A percentile compares a stretch with the other conserved stretches of the same genome.
phyloP scores from a whole-genome alignment of 2,329 filamentous ascomycete species.

The Cordyceps javanica region DNA sequence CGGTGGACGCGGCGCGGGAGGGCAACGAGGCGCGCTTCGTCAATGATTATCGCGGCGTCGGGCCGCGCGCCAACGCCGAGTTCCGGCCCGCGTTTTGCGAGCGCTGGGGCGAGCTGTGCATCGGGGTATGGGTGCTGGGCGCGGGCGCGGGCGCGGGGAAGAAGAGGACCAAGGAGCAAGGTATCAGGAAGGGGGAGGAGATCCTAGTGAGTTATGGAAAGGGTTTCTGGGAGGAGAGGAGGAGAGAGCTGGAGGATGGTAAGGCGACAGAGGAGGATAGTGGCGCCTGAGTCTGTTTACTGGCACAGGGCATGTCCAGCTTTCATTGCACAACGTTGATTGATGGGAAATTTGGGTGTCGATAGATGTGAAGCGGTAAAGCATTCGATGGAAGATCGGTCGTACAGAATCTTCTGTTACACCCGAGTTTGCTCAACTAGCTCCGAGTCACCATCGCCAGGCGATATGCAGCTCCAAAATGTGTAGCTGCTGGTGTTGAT shows the following conservation, averaged over 20 bases:
- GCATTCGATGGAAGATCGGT: too few species aligned
- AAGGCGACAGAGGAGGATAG: too few species aligned
- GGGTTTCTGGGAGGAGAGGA: conserved; percentile 54
- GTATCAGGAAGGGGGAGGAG: conserved; percentile 55
- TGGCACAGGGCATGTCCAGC: too few species aligned
- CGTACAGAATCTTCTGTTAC: too few species aligned
- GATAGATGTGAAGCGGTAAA: too few species aligned
- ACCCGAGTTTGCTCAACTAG: too few species aligned
- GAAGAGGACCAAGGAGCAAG: conserved; percentile 21
- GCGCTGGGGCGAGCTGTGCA: conserved; percentile 43
- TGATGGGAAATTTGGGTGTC: too few species aligned
- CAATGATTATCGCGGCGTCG: conserved; percentile 60
- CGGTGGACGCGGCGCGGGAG: conserved; percentile 51
- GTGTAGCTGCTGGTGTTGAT: too few species aligned
- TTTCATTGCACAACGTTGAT: too few species aligned
- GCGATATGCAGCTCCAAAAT: too few species aligned
- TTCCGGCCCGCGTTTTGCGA: conserved; percentile 54
- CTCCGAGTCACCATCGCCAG: too few species aligned
- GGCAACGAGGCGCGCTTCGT: conserved; percentile 62
- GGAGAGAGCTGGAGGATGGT: conserved; percentile 22
- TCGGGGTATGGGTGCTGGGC: conserved; percentile 49
- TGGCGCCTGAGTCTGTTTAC: too few species aligned
- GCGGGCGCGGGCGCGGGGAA: background rate
- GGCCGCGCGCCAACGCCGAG: conserved; percentile 48
- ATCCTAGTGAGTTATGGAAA: conserved; percentile 62